phyloP scores from a whole-genome alignment of 2,329 filamentous ascomycete species.

The Catunica adiposa region DNA sequence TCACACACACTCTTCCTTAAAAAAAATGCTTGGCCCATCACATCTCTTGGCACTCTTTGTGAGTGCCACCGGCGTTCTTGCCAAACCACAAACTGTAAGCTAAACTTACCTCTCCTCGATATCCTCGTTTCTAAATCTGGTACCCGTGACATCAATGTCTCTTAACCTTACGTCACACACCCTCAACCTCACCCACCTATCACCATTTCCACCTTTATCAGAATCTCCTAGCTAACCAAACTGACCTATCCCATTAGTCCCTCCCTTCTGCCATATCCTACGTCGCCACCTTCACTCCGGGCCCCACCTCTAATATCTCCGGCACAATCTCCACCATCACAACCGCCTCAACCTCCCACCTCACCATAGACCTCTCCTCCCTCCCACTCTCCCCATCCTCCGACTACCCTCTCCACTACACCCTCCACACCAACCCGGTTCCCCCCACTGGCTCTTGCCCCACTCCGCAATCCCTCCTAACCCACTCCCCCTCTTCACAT shows the following conservation, averaged over 20 bases:
- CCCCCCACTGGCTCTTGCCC: neutral
- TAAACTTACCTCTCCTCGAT: neutral
- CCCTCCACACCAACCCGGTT: neutral
- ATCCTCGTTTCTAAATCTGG: neutral
- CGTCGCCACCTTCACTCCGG: slow-evolving; percentile 2
- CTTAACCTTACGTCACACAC: neutral
- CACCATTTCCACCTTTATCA: neutral
- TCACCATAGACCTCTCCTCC: neutral
- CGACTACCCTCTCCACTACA: neutral
- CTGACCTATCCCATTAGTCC: neutral
- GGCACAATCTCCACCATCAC: neutral
- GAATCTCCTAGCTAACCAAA: neutral
- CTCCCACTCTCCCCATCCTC: neutral
- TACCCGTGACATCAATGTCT: neutral
- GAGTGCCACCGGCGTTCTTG: neutral
- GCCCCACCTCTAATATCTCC: neutral
- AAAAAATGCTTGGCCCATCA: neutral
- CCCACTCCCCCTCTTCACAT: neutral
- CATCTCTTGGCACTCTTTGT: neutral
- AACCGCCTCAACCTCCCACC: neutral
- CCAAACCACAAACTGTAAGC: neutral
- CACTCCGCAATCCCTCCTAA: neutral
- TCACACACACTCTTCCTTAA: neutral
- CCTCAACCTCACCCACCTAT: neutral
- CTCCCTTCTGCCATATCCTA: neutral